Base-by-base conservation (phyloP, 2,329 filamentous ascomycete genomes). In the Rhynchosporium agropyri region DNA sequence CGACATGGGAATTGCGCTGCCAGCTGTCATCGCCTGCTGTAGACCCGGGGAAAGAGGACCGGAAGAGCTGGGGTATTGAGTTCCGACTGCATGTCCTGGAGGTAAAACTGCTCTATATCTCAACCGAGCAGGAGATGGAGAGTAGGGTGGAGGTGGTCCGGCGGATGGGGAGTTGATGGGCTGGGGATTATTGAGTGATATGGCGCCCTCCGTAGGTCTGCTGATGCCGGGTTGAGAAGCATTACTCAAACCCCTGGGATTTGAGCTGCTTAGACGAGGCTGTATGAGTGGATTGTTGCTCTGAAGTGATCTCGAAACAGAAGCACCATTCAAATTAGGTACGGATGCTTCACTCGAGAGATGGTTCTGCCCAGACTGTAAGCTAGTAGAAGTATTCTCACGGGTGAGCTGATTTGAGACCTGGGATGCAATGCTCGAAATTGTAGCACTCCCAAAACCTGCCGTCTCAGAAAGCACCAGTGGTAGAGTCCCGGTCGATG, bases 41-140 rank as follows among this genome's bases (percentile, higher is more conserved):
- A 89, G 76, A 0, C 81, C 87, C 1, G 88, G 87, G 0, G 89
- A 89, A 0, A 84, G 75, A 1, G 85, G 86, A 0, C 83, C 83
- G 0, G 87, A 86, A 4, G 87, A 86, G 1, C 81, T 80, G 1
- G 85, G 81, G 38, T 81, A 81, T 61, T 82, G 79, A 9, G 79
- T 67, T 74, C 84, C 68, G 28, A 63, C 57, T 42, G 60, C 78
- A 64, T 85, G 82, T 2, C 77, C 79, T 0, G 85, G 81, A 6
- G 87, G 84, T 55, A 86, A 81, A 3, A 88, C 79, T 1, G 84
- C 83, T 60, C 80, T 80, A 70, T 86, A 88, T 54, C 82, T 68
- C 4, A 70, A 58, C 43, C 66, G 65, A 46, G 57, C 50, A 59
- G 69, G 65, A 29, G 71, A 62, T 33, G 72, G 69, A 7, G 72